Percentiles rank a stretch among this genome's conserved stretches.
phyloP scores from a whole-genome alignment of 495 filamentous ascomycete species.

The Penicillium pancosmium region DNA sequence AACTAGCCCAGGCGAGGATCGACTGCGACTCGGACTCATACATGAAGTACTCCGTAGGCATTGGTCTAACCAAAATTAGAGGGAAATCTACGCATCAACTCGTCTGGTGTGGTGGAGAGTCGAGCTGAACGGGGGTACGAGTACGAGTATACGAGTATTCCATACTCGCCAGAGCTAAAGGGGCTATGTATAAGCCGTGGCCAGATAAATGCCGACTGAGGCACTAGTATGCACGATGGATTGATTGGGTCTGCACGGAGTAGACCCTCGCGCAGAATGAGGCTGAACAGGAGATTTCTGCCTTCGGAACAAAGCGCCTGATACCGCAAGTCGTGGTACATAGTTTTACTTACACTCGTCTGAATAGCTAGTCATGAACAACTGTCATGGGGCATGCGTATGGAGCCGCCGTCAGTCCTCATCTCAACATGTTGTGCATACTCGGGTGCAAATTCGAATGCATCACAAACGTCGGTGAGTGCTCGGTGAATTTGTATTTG shows the following conservation, averaged over 20 bases:
- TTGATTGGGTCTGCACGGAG: not conserved
- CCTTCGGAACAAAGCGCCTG: not conserved
- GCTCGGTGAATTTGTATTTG: constrained; percentile 5
- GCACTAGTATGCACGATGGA: too few species aligned
- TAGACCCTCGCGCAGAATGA: not conserved
- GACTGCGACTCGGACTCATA: not conserved
- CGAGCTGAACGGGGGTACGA: not conserved
- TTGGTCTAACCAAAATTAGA: not conserved
- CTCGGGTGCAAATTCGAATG: not conserved
- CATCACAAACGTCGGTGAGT: not conserved
- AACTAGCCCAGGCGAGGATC: not conserved
- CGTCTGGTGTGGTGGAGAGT: not conserved
- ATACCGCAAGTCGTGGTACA: not conserved
- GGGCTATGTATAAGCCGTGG: not conserved
- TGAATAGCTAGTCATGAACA: not conserved
- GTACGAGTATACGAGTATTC: not conserved
- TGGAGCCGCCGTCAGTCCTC: not conserved
- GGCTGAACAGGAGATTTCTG: not conserved
- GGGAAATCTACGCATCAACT: not conserved
- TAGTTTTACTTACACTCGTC: not conserved
- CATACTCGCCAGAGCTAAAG: not conserved
- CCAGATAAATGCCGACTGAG: too few species aligned
- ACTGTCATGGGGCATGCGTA: not conserved
- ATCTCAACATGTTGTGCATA: constrained; percentile 1
- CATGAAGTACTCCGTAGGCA: not conserved